Base-by-base conservation (phyloP, 2,329 filamentous ascomycete species). In the Aspergillus sp. region DNA sequence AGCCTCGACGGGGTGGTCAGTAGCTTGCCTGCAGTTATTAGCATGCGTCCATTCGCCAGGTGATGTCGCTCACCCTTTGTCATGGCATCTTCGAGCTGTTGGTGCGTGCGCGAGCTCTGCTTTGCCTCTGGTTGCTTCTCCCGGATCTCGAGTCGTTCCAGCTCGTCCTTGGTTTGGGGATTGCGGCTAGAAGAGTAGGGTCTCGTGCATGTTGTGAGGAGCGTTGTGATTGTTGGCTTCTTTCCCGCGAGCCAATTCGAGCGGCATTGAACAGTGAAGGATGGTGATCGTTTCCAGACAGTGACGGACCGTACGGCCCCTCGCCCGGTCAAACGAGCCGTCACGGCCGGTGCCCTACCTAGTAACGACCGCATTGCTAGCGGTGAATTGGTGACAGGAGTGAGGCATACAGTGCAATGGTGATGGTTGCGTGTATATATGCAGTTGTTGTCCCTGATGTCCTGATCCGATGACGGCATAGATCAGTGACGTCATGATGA, bases 1-100 rank as follows among this genome's bases (percentile, higher is more conserved):
- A 93, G 83, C 2, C 88, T 81, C 0, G 88, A 91, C 0, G 89
- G 89, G 0, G 90, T 95, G 0, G 89, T 92, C 23, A 93, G 74
- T 2, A 95, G 81, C 66, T 91, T 91, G 17, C 89, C 88, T 87
- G 38, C 36, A 52, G 34, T 14, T 19, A 13, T 61, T 17, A 59
- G 49, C 38, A 25, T n/a, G 5, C 4, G 13, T 41, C 21, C 38
- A n/a, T 34, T 14, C 11, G 14, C 38, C 13, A 40, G 19, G 17
- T 6, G 3, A 19, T 31, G 9, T 9, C n/a, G 47, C 64, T 45
- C 67, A 83, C 84, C 86, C 69, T 86, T 87, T 2, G 82, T 85
- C 84, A 88, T 87, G 11, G 79, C 78, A 56, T 81, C 72, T 68
- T 82, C 79, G 55, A 73, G 76, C 31, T 78, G 69, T 19, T 61